Percentiles rank a stretch among this genome's conserved stretches.
Evolutionary conservation across 768 basidiomycete genomes (phyloP).

Genomic region (Leccinum rimulosum): DNA sequence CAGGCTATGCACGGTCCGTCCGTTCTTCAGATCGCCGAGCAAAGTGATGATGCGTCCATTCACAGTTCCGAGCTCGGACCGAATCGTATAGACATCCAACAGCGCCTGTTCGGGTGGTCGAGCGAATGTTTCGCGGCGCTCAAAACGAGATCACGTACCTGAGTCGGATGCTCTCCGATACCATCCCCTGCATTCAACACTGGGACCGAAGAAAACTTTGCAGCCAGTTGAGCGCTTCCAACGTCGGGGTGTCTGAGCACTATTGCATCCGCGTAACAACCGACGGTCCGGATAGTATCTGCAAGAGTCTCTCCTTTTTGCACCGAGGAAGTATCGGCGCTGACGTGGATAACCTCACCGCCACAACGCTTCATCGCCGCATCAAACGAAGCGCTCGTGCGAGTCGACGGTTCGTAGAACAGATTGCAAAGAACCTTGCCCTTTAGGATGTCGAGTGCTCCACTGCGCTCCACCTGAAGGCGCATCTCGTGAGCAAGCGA

Average conservation of each 20-base stretch:
- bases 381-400: slow-evolving; percentile 95
- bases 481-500: slow-evolving; percentile 96
- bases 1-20: slow-evolving; percentile 94
- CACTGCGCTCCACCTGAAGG: slow-evolving; percentile 89
- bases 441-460: slow-evolving; percentile 82
- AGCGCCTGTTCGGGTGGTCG: slow-evolving; percentile 51
- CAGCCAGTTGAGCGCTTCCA: slow-evolving; percentile 92
- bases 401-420: slow-evolving; percentile 97
- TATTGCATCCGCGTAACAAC: slow-evolving; percentile 93
- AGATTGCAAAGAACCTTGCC: slow-evolving; percentile 88
- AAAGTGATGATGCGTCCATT: slow-evolving; percentile 92
- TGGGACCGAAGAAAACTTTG: slow-evolving; percentile 93
- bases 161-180: slow-evolving; percentile 95
- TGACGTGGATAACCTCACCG: slow-evolving; percentile 88
- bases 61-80: slow-evolving; percentile 96
- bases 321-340: slow-evolving; percentile 80
- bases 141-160: slow-evolving; percentile 47
- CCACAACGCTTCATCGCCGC: slow-evolving; percentile 99
- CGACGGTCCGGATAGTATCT: slow-evolving; percentile 92
- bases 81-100: slow-evolving; percentile 90
- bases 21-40: slow-evolving; percentile 96
- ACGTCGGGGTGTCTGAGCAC: slow-evolving; percentile 93
- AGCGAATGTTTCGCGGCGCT: background rate
- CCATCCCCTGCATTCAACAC: slow-evolving; percentile 98
- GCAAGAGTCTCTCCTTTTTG: slow-evolving; percentile 90